Evolutionary conservation across 2,329 filamentous ascomycete genomes (phyloP).

Genomic region (Trichoderma pleuroti): DNA sequence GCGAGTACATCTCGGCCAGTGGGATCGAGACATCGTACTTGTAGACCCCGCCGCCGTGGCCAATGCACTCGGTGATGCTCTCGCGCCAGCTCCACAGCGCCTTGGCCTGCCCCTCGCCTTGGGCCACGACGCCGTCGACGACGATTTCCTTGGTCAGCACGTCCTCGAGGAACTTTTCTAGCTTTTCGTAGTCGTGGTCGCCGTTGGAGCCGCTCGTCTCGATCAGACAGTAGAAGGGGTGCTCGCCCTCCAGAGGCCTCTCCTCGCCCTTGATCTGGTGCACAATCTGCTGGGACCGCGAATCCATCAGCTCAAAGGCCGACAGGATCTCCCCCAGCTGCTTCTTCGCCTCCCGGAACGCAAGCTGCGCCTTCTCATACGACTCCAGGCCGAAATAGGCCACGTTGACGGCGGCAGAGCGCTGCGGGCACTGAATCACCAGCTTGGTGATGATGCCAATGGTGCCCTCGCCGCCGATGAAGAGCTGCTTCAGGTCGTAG

Average conservation of each 20-base stretch:
- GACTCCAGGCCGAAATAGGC: constrained; percentile 90
- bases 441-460: constrained; percentile 91
- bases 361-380: constrained; percentile 81
- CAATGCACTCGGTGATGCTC: constrained; percentile 83
- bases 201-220: constrained; percentile 94
- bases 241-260: constrained; percentile 73
- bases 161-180: constrained; percentile 84
- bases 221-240: constrained; percentile 94
- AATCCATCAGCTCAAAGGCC: constrained; percentile 97
- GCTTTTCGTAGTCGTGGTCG: constrained; percentile 90
- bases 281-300: constrained; percentile 74
- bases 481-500: constrained; percentile 94
- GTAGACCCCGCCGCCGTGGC: constrained; percentile 92
- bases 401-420: constrained; percentile 85
- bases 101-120: constrained; percentile 86
- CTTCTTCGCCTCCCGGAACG: constrained; percentile 83
- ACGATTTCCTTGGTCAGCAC: constrained; percentile 88
- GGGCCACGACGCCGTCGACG: constrained; percentile 82
- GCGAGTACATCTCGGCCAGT: constrained; percentile 75
- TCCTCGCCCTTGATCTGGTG: constrained; percentile 70
- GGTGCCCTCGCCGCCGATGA: constrained; percentile 93
- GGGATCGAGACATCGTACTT: constrained; percentile 98
- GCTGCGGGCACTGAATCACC: constrained; percentile 83
- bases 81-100: constrained; percentile 90
- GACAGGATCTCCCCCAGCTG: constrained; percentile 94